phyloP scores from a whole-genome alignment of 345 rosid genomes.

The Populus pruinosa region DNA sequence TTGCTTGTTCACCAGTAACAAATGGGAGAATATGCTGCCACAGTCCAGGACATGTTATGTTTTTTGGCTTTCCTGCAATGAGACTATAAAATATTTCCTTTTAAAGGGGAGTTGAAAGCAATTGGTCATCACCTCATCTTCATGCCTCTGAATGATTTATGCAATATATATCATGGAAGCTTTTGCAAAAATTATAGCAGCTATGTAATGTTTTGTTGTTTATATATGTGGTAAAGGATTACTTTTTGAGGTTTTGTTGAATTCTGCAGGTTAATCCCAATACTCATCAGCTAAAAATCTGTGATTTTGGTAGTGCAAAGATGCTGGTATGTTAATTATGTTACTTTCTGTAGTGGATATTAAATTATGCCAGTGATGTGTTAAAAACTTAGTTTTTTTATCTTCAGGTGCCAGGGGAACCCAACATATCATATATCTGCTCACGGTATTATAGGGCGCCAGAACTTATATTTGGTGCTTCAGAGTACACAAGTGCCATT shows the following conservation, averaged over 20 bases:
- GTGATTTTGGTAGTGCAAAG: conserved; percentile 99
- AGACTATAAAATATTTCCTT: background rate
- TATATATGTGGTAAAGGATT: background rate
- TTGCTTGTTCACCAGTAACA: background rate
- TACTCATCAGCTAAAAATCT: conserved; percentile 81
- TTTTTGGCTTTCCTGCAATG: background rate
- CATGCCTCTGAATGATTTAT: background rate
- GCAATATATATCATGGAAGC: background rate
- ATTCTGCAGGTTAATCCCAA: conserved; percentile 79
- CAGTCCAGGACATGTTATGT: background rate
- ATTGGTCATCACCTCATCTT: background rate
- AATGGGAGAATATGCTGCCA: background rate
- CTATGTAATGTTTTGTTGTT: background rate
- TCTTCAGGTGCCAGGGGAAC: conserved; percentile 89
- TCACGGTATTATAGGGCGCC: conserved; percentile 98
- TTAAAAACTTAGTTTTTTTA: conserved; percentile 11
- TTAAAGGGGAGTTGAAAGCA: background rate
- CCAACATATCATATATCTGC: conserved; percentile 95
- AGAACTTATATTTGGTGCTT: conserved; percentile 96
- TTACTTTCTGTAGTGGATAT: background rate
- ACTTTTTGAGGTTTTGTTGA: conserved; percentile 15
- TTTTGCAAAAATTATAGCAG: background rate
- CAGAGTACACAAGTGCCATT: conserved; percentile 92
- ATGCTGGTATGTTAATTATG: conserved; percentile 65
- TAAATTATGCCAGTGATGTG: conserved; percentile 4